Evolutionary conservation across 2,329 filamentous ascomycete genomes (phyloP), one percentile per base, ranked within the genome.

Genomic region (Pseudogymnoascus sp.): DNA sequence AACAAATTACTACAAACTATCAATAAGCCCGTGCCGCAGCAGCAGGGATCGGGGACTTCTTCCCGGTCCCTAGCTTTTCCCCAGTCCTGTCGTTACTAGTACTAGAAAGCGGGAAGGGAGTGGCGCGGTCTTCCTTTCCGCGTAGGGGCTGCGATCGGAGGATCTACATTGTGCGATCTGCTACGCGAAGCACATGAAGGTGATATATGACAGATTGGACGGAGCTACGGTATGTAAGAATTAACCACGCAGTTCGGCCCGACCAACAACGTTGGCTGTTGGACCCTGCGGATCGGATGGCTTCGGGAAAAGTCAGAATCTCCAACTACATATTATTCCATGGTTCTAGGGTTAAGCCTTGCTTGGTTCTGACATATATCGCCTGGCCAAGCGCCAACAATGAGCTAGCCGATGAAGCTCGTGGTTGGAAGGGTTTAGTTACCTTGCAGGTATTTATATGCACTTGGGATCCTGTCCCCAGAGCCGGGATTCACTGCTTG

Each of bases 371-470:
- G 29, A 11, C 33, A 54, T 54, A 33, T 33, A 21, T 33, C 11
- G 4, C 47, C 33, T 9, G 15, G 5, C 47, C n/a, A 33, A 15
- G 17, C 15, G 29, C 21, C 29, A 8, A 13, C 10, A 21, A 26
- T 21, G 47, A 33, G 47, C 17, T 33, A 54, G 47, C 47, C 47
- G 29, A 54, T 33, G 47, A 15, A 33, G 47, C 47, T 54, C 47
- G 47, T 54, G 47, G 47, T 33, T 5, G n/a, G 47, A 54, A 54
- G 47, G 47, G n/a, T 54, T 2, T 21, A 54, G 47, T 54, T 54
- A 54, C 47, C 26, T 54, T 54, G 29, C 47, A 54, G 29, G n/a
- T 17, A 21, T 33, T 54, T 11, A 11, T 54, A 54, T 54, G 47
- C 47, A 54, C 26, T 11, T 33, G n/a, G 47, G 15, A 54, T 5